Conservation (phyloP, 306 rosid species). For the Trifolium subterraneum region DNA sequence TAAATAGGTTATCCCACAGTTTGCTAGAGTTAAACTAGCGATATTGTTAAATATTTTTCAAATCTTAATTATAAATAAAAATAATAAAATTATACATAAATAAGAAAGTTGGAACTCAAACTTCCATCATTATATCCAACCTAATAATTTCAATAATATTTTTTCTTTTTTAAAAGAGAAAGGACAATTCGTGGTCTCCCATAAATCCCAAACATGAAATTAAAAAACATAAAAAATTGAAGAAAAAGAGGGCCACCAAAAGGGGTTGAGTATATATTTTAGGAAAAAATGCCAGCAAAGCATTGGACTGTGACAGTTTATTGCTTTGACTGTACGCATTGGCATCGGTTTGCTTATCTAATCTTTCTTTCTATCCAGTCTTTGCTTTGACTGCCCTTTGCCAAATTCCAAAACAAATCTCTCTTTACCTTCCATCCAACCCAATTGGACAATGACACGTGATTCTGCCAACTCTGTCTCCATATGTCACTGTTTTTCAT, state of each 20-base stretch:
- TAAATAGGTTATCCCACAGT: too few relatives aligned
- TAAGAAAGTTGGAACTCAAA: too few relatives aligned
- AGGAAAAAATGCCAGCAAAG: constrained; percentile 62
- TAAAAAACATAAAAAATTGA: background rate
- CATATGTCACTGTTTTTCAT: constrained; percentile 44
- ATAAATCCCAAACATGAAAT: constrained; percentile 34
- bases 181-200: constrained; percentile 29
- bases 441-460: constrained; percentile 53
- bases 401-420: constrained; percentile 9
- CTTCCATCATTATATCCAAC: too few relatives aligned
- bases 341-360: constrained; percentile 47
- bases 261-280: constrained; percentile 20
- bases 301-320: constrained; percentile 63
- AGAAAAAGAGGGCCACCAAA: constrained; percentile 13
- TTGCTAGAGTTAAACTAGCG: too few relatives aligned
- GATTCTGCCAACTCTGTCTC: constrained; percentile 48
- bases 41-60: too few relatives aligned
- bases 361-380: constrained; percentile 57
- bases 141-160: too few relatives aligned
- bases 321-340: constrained; percentile 75
- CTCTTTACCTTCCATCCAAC: constrained; percentile 10
- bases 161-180: background rate
- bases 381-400: constrained; percentile 65
- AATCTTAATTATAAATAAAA: too few relatives aligned
- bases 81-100: too few relatives aligned